Percentiles rank a stretch among this genome's conserved stretches.
Conservation (phyloP, 73 alveolate species). For the Paramecium sexaurelia region DNA sequence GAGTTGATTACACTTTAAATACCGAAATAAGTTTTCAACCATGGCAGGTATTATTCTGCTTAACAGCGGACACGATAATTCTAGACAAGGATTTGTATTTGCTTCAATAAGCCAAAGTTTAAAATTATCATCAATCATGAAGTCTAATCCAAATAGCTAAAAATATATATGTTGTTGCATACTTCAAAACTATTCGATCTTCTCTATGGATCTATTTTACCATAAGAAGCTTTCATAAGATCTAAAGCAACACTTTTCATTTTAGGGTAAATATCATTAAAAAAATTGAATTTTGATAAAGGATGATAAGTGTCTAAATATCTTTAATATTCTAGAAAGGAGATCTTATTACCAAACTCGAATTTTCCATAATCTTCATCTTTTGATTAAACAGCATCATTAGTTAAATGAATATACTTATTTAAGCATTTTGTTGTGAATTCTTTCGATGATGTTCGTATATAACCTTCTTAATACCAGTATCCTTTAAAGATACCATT, state of each 20-base stretch:
- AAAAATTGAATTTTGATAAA: slow-evolving; percentile 64
- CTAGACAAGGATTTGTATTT: slow-evolving; percentile 62
- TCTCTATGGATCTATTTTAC: slow-evolving; percentile 66
- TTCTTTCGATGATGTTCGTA: slow-evolving; percentile 78
- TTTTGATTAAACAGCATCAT: slow-evolving; percentile 77
- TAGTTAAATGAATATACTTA: slow-evolving; percentile 75
- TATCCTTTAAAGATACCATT: slow-evolving; percentile 77
- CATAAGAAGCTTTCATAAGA: slow-evolving; percentile 72
- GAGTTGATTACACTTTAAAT: not conserved
- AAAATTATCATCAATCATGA: slow-evolving; percentile 65
- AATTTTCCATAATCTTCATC: slow-evolving; percentile 76
- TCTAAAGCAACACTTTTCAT: slow-evolving; percentile 71
- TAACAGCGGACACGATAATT: slow-evolving; percentile 60
- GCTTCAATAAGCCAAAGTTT: slow-evolving; percentile 61
- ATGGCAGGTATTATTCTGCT: slow-evolving; percentile 62
- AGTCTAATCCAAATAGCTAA: slow-evolving; percentile 64
- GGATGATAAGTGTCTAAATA: slow-evolving; percentile 59
- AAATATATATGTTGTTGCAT: not conserved
- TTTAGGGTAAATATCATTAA: slow-evolving; percentile 68
- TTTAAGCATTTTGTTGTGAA: slow-evolving; percentile 70
- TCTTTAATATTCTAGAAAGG: slow-evolving; percentile 74
- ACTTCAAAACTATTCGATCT: slow-evolving; percentile 63
- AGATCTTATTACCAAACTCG: slow-evolving; percentile 75
- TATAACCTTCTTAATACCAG: slow-evolving; percentile 78
- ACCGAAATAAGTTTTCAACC: slow-evolving; percentile 61